Conservation (phyloP, 768 basidiomycete species). For the Myochromella boudieri region DNA sequence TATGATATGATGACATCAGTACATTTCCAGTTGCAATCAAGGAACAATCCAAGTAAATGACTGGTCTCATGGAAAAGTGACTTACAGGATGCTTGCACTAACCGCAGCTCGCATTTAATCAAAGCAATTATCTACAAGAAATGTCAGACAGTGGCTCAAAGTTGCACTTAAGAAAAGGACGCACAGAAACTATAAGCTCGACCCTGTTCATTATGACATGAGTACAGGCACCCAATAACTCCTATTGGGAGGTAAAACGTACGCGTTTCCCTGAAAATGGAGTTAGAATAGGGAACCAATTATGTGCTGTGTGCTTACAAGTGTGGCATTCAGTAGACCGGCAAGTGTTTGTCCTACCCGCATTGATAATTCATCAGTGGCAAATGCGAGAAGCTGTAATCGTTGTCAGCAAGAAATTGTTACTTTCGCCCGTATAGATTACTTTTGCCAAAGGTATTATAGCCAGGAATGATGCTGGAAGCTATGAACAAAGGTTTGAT, state of each 20-base stretch:
- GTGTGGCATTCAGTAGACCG: slow-evolving; percentile 82
- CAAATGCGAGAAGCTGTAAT: slow-evolving; percentile 70
- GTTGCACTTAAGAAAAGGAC: slow-evolving; percentile 24
- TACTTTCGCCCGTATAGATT: neutral
- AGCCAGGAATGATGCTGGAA: slow-evolving; percentile 69
- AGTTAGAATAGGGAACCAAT: slow-evolving; percentile 1
- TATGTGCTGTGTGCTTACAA: slow-evolving; percentile 60
- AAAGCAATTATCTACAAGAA: slow-evolving; percentile 45
- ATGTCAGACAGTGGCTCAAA: slow-evolving; percentile 2
- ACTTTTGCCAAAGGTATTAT: slow-evolving; percentile 87
- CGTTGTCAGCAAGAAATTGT: neutral
- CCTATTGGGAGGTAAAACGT: slow-evolving; percentile 17
- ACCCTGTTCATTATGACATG: slow-evolving; percentile 38
- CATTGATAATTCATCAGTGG: slow-evolving; percentile 81
- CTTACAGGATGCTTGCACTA: slow-evolving; percentile 84
- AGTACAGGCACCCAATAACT: neutral
- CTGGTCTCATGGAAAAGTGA: too few relatives aligned
- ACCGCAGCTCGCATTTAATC: slow-evolving; percentile 54
- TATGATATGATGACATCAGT: slow-evolving; percentile 27
- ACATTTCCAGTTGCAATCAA: slow-evolving; percentile 7
- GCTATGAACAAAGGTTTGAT: neutral
- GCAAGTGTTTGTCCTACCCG: slow-evolving; percentile 83
- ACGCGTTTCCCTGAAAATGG: slow-evolving; percentile 48
- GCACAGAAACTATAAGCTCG: slow-evolving; percentile 76
- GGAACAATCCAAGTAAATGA: too few relatives aligned